Base-by-base conservation (phyloP, 306 rosid species). In the Adenanthera pavonina region DNA sequence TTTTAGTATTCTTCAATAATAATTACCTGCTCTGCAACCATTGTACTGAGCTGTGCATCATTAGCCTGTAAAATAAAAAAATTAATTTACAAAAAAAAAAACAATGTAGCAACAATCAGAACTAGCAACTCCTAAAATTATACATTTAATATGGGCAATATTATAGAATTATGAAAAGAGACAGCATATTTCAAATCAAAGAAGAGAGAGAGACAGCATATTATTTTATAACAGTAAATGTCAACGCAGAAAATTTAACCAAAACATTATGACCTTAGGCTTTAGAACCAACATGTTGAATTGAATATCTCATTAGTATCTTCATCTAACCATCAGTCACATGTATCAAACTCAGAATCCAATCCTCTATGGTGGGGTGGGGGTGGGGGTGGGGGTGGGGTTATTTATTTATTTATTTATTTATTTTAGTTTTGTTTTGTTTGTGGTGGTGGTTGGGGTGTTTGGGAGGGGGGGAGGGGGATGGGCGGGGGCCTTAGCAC, bases 41-140 rank as follows among this genome's bases (percentile, higher is more conserved):
- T 95, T 73, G 98, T 93, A 89, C 99, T 95, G 46, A 95, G 98
- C 52, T 95, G 99, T 33, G 99, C 98, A 81, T 95, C 99, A 89
- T 95, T 95, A 72, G 99, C 99, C 97, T 95, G 92, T 73, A 69
- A 84, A 25, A 25, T 25, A 25, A 25, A 25, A 25, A 25, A 25
- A 25, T 25, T 25, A 25, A 25, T 25, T 25, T 25, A 25, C 30
- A 25, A 25, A 25, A 25, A 25, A 81, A 15, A 77, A 81, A 70
- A 53, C 48, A 79, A 52, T 82, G 65, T 54, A 72, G 62, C 56
- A 81, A 72, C 66, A 74, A 75, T 89, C 6, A 84, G 83, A 69
- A 84, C 30, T 52, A 49, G 35, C 30, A 71, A 81, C 73, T 67
- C 56, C 80, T 46, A 33, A 74, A 70, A 34, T 40, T 54, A 44